phyloP scores from a whole-genome alignment of 192 early-diverging fungal genomes.

The Pilaira anomala region DNA sequence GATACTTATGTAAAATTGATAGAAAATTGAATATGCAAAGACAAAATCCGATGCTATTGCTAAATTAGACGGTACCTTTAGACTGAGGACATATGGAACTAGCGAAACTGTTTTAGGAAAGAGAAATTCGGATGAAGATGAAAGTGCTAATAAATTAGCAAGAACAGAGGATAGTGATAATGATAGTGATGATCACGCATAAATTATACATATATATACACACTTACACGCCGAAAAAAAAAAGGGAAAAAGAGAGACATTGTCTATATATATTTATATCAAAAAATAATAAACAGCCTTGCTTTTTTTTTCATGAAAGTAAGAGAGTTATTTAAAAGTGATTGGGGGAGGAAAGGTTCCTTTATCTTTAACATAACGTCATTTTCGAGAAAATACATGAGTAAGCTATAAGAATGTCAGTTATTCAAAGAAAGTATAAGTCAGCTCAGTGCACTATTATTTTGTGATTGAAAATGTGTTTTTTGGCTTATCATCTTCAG shows the following conservation, averaged over 20 bases:
- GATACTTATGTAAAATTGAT: background rate
- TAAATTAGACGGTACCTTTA: conserved; percentile 61
- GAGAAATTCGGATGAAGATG: conserved; percentile 19
- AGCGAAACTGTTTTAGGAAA: conserved; percentile 14
- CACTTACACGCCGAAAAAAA: background rate
- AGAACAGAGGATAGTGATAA: conserved; percentile 25
- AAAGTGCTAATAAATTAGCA: conserved; percentile 11
- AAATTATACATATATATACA: background rate
- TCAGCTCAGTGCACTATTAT: too few relatives aligned
- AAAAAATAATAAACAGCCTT: too few relatives aligned
- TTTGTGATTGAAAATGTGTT: too few relatives aligned
- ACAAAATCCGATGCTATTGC: conserved; percentile 71
- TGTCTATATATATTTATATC: background rate
- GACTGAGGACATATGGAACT: conserved; percentile 11
- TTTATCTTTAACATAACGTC: too few relatives aligned
- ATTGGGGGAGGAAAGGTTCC: too few relatives aligned
- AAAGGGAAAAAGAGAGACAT: background rate
- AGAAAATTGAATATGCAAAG: conserved; percentile 77
- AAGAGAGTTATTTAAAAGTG: too few relatives aligned
- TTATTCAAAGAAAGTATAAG: too few relatives aligned
- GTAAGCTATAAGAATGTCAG: too few relatives aligned
- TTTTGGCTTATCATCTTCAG: too few relatives aligned
- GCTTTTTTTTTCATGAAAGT: too few relatives aligned
- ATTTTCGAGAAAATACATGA: too few relatives aligned
- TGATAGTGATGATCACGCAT: conserved; percentile 23